phyloP scores from a whole-genome alignment of 2,329 filamentous ascomycete species.

The Fusarium sterilihyphosum region DNA sequence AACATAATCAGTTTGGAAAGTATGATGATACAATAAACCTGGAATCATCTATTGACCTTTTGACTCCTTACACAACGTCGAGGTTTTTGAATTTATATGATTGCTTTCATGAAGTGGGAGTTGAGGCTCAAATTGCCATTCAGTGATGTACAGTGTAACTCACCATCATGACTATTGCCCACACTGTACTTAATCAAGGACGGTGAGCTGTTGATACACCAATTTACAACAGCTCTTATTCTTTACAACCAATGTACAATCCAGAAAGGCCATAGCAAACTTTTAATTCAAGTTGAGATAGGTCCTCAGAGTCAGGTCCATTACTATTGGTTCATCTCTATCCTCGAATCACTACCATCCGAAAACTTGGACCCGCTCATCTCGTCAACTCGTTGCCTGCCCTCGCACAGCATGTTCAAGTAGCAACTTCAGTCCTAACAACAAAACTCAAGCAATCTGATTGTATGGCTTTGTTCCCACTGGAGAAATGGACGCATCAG shows the following conservation, averaged over 20 bases:
- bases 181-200: neutral
- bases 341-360: neutral
- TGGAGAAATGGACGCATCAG: constrained; percentile 65
- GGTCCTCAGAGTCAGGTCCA: neutral
- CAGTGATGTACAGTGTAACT: neutral
- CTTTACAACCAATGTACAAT: neutral
- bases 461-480: neutral
- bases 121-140: neutral
- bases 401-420: neutral
- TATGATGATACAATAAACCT: neutral
- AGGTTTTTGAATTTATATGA: neutral
- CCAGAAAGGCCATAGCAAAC: neutral
- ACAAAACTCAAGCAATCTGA: neutral
- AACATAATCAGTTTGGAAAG: constrained; percentile 11
- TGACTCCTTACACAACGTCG: neutral
- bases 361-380: constrained; percentile 19
- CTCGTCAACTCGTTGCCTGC: constrained; percentile 20
- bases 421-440: neutral
- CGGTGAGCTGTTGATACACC: neutral
- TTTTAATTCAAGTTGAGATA: neutral
- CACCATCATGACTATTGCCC: neutral
- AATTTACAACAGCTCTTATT: neutral
- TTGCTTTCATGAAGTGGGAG: neutral
- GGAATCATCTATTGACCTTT: neutral
- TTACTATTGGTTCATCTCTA: neutral